phyloP scores from a whole-genome alignment of 805 yeast species.

The Teunomyces kruisii region DNA sequence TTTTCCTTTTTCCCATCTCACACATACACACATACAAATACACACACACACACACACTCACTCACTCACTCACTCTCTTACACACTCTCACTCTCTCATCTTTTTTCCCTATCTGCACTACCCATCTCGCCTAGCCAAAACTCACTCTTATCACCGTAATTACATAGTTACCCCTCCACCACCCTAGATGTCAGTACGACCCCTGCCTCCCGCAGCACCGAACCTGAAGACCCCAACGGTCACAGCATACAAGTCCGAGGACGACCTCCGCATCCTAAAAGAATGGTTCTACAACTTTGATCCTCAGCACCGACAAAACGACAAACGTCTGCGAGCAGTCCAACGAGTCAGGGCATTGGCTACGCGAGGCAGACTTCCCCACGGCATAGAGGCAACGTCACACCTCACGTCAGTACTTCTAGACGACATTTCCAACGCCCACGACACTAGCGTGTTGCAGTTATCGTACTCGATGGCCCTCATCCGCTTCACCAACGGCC shows the following conservation, averaged over 20 bases:
- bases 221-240: constrained; percentile 22
- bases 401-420: constrained; percentile 52
- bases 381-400: constrained; percentile 67
- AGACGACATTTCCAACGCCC: constrained; percentile 3
- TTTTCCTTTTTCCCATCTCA: too few species aligned
- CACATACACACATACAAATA: too few species aligned
- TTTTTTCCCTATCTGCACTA: neutral
- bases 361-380: constrained; percentile 68
- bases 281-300: constrained; percentile 52
- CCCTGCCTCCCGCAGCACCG: constrained; percentile 4
- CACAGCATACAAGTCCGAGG: constrained; percentile 16
- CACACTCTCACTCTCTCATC: too few species aligned
- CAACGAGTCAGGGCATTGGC: constrained; percentile 51
- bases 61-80: too few species aligned
- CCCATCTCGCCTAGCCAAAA: neutral
- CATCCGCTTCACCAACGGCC: constrained; percentile 86
- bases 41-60: too few species aligned
- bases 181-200: neutral
- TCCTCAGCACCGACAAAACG: constrained; percentile 14
- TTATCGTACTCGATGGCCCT: constrained; percentile 70
- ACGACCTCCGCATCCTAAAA: constrained; percentile 48
- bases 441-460: constrained; percentile 40
- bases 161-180: neutral
- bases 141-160: neutral
- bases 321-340: constrained; percentile 46